These are phyloP conservation scores for Gentiana straminea DNA, from an alignment of 257 asterid species.

Conservation along the genomic window DNA sequence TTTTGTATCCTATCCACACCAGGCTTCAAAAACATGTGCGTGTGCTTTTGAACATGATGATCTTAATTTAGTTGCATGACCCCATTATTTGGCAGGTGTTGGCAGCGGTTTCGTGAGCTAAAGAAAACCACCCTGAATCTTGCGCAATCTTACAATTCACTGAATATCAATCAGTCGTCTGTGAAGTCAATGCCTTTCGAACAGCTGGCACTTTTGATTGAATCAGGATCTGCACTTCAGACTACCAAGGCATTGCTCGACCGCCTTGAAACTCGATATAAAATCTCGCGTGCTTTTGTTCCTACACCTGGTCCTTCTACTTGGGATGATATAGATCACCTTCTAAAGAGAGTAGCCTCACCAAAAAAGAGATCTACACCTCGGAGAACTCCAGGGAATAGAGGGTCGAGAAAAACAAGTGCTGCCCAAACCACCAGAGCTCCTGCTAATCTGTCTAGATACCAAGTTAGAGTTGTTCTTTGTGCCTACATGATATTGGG, in stretches of 20 bases:
- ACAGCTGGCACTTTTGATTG: constrained; percentile 66
- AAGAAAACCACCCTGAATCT: constrained; percentile 51
- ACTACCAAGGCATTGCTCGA: constrained; percentile 66
- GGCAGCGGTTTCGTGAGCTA: constrained; percentile 45
- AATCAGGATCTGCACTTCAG: constrained; percentile 51
- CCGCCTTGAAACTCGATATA: constrained; percentile 61
- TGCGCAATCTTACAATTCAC: constrained; percentile 46
- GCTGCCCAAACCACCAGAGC: constrained; percentile 18
- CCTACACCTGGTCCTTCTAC: constrained; percentile 26
- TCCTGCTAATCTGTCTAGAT: constrained; percentile 40
- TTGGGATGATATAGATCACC: constrained; percentile 78
- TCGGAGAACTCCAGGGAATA: constrained; percentile 31
- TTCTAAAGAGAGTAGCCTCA: constrained; percentile 75
- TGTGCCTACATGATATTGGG: constrained; percentile 82
- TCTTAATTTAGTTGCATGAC: background rate
- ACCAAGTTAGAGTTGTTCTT: constrained; percentile 79
- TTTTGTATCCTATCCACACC: too few species aligned
- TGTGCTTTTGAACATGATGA: too few species aligned
- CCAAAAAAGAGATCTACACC: constrained; percentile 49
- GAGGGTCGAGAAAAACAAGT: constrained; percentile 26
- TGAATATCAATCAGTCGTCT: constrained; percentile 53
- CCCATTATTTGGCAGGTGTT: constrained; percentile 33
- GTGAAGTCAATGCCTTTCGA: constrained; percentile 84
- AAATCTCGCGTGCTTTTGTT: constrained; percentile 31
- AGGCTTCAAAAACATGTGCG: too few species aligned